These are phyloP conservation scores for Populus pruinosa DNA, from an alignment of 345 rosid genomes.

Conservation along the genomic window DNA sequence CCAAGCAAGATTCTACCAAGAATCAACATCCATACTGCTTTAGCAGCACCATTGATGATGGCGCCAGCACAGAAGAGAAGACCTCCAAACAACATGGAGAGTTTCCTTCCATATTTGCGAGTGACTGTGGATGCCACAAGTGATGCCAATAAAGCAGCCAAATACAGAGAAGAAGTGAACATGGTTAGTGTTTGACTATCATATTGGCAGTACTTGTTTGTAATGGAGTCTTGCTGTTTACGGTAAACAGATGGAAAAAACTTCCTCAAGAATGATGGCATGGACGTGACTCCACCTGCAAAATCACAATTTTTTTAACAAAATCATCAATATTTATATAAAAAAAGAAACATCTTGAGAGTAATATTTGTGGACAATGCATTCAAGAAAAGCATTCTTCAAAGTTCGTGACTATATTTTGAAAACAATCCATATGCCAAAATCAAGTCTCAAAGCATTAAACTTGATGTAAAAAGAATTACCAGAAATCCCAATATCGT, in stretches of 20 bases:
- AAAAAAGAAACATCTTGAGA: neutral
- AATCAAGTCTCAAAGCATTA: neutral
- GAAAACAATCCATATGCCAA: neutral
- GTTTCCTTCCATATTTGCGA: slow-evolving; percentile 63
- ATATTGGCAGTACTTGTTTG: slow-evolving; percentile 77
- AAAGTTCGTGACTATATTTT: neutral
- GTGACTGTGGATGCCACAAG: slow-evolving; percentile 78
- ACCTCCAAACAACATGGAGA: slow-evolving; percentile 91
- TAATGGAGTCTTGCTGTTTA: slow-evolving; percentile 39
- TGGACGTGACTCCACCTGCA: slow-evolving; percentile 90
- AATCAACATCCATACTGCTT: slow-evolving; percentile 84
- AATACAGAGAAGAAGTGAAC: slow-evolving; percentile 89
- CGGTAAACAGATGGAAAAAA: slow-evolving; percentile 69
- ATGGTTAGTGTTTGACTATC: slow-evolving; percentile 65
- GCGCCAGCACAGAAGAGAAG: slow-evolving; percentile 81
- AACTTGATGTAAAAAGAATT: slow-evolving; percentile 1
- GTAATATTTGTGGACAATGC: neutral
- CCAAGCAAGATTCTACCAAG: slow-evolving; percentile 88
- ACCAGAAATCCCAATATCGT: slow-evolving; percentile 96
- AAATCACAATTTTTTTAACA: neutral
- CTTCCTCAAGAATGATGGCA: slow-evolving; percentile 58
- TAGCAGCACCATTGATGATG: slow-evolving; percentile 70
- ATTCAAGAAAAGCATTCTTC: neutral
- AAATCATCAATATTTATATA: neutral
- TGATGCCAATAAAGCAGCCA: slow-evolving; percentile 81